Base-by-base conservation (phyloP, 2,329 filamentous ascomycete species). In the Penicillium capsulatum region DNA sequence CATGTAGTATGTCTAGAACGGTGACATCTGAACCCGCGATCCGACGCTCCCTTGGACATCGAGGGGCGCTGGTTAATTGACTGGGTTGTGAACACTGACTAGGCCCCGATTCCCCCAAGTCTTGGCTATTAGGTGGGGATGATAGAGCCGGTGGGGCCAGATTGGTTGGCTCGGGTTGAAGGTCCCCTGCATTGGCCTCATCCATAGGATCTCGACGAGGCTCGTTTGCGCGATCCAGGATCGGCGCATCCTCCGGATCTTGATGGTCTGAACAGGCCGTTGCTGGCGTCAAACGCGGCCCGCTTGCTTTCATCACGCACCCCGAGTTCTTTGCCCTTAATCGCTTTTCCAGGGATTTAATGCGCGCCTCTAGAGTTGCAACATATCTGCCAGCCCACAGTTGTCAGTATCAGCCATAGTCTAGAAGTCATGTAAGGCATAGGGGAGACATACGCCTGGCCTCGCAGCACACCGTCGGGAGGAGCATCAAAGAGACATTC, bases 371-470 rank as follows among this genome's bases (percentile, higher is more conserved):
- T 3, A 51, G 29, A 9, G 42, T 46, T 3, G 45, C 34, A 24
- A 51, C 42, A 40, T 51, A 51, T 44, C 48, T 48, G 24, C 15
- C 1, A n/a, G n/a, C n/a, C n/a, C n/a, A n/a, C n/a, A n/a, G n/a
- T n/a, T n/a, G n/a, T n/a, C n/a, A n/a, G n/a, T n/a, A n/a, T n/a
- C n/a, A n/a, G n/a, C n/a, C n/a, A n/a, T n/a, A n/a, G n/a, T n/a
- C n/a, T n/a, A n/a, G n/a, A n/a, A n/a, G n/a, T n/a, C 14, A 9
- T 20, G 9, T 11, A 19, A 9, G 6, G 14, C 24, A 36, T 11
- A 11, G 7, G 7, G 7, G 22, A 7, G 16, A 24, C 34, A 20
- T 40, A 50, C 47, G 42, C 45, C 22, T 44, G 26, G 15, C 38
- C 36, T 31, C 47, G 34, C 4, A 47, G 38, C 7, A 47, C 32